A percentile compares a stretch with the other conserved stretches of the same genome.
Evolutionary conservation across 306 rosid genomes (phyloP).

Genomic region (Nissolia schottii): DNA sequence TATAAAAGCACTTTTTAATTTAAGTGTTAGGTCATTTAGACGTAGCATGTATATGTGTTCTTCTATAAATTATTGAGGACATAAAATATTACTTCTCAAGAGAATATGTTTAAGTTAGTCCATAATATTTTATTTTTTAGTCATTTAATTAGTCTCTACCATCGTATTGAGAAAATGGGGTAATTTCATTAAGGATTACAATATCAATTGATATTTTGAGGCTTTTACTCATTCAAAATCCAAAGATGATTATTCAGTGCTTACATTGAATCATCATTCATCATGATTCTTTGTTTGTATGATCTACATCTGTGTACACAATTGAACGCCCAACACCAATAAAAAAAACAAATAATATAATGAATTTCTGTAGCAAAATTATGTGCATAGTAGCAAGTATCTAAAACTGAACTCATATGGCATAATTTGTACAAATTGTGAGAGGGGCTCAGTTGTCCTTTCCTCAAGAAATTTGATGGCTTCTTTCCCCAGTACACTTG

Average conservation of each 20-base stretch:
- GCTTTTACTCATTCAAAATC: background rate
- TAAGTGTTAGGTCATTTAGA: too few species aligned
- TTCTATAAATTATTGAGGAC: too few species aligned
- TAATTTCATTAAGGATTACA: too few species aligned
- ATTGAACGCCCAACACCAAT: conserved; percentile 27
- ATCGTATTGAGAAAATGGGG: too few species aligned
- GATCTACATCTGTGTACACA: conserved; percentile 44
- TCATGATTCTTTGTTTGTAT: conserved; percentile 16
- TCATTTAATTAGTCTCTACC: too few species aligned
- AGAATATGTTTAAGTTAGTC: too few species aligned
- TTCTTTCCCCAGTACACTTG: conserved; percentile 81
- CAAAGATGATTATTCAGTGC: background rate
- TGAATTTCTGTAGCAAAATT: conserved; percentile 22
- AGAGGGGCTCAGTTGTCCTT: conserved; percentile 48
- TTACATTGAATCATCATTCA: conserved; percentile 18
- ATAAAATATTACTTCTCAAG: too few species aligned
- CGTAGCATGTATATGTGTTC: too few species aligned
- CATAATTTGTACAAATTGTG: conserved; percentile 71
- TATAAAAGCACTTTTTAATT: too few species aligned
- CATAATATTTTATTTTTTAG: too few species aligned
- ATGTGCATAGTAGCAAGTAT: conserved; percentile 70
- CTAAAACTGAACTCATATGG: conserved; percentile 94
- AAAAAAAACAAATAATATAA: background rate
- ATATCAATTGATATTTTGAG: too few species aligned
- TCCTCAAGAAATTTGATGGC: conserved; percentile 69